These are phyloP conservation scores for Trametes coccinea DNA, from an alignment of 768 basidiomycete species.

Conservation along the genomic window DNA sequence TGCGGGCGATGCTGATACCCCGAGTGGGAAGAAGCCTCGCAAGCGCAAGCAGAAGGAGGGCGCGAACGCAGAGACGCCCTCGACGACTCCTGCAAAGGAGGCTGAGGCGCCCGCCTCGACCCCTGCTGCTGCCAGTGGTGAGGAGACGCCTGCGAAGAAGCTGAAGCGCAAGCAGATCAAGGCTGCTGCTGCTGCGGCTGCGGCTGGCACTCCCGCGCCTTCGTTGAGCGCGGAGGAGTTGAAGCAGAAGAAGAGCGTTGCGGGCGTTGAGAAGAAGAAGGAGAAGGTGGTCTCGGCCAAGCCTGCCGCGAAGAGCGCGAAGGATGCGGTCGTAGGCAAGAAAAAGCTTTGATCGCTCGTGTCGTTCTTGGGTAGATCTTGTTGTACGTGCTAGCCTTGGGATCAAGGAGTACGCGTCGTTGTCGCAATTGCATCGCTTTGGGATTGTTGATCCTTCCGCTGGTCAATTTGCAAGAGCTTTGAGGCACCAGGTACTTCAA, in stretches of 20 bases:
- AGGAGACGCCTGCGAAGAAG: constrained; percentile 12
- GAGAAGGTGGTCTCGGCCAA: constrained; percentile 39
- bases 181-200: constrained; percentile 10
- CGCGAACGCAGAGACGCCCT: constrained; percentile 3
- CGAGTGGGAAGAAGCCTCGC: constrained; percentile 16
- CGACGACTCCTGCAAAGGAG: constrained; percentile 10
- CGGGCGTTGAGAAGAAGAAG: constrained; percentile 59
- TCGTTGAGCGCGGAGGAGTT: constrained; percentile 38
- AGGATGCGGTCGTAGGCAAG: constrained; percentile 55
- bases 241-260: constrained; percentile 52
- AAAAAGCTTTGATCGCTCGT: constrained; percentile 36
- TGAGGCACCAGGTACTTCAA: too few relatives aligned
- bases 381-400: not conserved
- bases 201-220: constrained; percentile 12
- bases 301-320: constrained; percentile 49
- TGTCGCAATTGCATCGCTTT: constrained; percentile 10
- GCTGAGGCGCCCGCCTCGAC: not conserved
- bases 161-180: constrained; percentile 15
- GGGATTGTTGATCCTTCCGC: not conserved
- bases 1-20: not conserved
- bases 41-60: constrained; percentile 19
- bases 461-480: too few relatives aligned
- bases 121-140: not conserved
- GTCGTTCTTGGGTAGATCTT: not conserved
- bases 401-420: not conserved